These are phyloP conservation scores for Carex arenaria DNA, from an alignment of 202 grass and related monocot genomes.

Conservation along the genomic window DNA sequence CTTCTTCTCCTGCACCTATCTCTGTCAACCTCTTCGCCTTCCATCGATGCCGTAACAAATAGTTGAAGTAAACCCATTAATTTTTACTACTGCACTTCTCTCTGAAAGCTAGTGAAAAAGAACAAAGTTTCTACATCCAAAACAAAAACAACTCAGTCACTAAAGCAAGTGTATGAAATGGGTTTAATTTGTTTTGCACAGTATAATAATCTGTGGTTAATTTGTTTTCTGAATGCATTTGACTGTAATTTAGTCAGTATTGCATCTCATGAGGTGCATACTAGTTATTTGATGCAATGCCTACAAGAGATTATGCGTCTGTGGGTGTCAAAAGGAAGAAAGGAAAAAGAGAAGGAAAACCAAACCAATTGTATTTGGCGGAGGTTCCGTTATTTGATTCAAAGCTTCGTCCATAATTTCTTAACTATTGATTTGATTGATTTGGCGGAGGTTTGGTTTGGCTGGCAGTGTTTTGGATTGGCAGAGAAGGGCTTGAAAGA, in stretches of 20 bases:
- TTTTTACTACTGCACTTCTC: conserved; percentile 11
- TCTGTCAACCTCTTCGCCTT: no score
- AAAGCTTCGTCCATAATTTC: not conserved
- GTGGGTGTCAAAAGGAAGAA: not conserved
- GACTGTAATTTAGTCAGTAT: not conserved
- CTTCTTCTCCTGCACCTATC: no score
- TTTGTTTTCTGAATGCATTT: not conserved
- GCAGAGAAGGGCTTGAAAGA: no score
- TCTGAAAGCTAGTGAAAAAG: conserved; percentile 12
- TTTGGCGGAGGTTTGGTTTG: no score
- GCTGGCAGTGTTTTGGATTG: no score
- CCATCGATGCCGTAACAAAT: conserved; percentile 60
- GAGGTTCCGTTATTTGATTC: no score
- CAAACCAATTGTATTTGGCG: not conserved
- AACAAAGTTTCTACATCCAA: not conserved
- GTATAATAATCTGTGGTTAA: not conserved
- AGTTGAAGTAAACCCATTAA: conserved; percentile 61
- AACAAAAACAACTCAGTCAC: not conserved
- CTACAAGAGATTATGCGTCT: not conserved
- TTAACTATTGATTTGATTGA: not conserved
- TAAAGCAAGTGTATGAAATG: not conserved
- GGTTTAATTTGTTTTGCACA: not conserved
- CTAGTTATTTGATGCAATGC: not conserved
- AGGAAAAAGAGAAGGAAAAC: not conserved
- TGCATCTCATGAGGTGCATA: not conserved